Percentiles rank a stretch among this genome's conserved stretches.
Conservation (phyloP, 192 early-diverging fungal genomes). For the Coemansia sp. region DNA sequence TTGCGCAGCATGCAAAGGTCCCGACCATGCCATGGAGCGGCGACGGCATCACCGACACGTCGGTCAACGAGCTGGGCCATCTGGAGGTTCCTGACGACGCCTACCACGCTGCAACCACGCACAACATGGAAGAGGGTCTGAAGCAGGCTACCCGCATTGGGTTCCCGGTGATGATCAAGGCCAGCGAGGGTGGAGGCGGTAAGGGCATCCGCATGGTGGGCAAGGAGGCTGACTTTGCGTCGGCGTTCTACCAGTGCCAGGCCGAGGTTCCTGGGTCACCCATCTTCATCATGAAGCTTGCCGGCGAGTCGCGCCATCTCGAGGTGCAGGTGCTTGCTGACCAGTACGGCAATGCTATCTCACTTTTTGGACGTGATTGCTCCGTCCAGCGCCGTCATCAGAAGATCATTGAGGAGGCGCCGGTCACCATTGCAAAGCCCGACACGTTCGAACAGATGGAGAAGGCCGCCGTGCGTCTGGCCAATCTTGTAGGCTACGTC, state of each 20-base stretch:
- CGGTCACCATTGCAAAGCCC: slow-evolving; percentile 74
- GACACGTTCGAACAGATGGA: slow-evolving; percentile 89
- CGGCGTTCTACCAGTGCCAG: slow-evolving; percentile 83
- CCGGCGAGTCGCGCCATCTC: slow-evolving; percentile 91
- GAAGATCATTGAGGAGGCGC: slow-evolving; percentile 99
- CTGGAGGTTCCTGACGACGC: slow-evolving; percentile 80
- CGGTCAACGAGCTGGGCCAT: slow-evolving; percentile 66
- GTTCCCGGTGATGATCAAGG: slow-evolving; percentile 99
- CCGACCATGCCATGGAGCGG: slow-evolving; percentile 97
- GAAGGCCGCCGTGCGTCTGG: slow-evolving; percentile 92
- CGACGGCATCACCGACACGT: slow-evolving; percentile 75
- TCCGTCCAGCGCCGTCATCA: slow-evolving; percentile 98
- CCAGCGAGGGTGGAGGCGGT: slow-evolving; percentile 97
- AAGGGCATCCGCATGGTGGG: slow-evolving; percentile 98
- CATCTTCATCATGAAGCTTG: slow-evolving; percentile 98
- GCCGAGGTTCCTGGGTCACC: slow-evolving; percentile 96
- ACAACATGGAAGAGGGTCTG: slow-evolving; percentile 83
- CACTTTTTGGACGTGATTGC: slow-evolving; percentile 97
- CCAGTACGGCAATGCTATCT: slow-evolving; percentile 96
- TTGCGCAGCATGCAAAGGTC: slow-evolving; percentile 94
- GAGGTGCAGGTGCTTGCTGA: slow-evolving; percentile 97
- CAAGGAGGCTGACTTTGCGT: slow-evolving; percentile 67
- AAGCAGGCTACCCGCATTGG: slow-evolving; percentile 85
- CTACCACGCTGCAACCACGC: slow-evolving; percentile 81
- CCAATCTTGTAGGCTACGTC: slow-evolving; percentile 91